Percentiles rank a stretch among this genome's conserved stretches.
These are phyloP conservation scores for Gastrodia elata DNA, from an alignment of 106 monocot genomes.

Conservation along the genomic window DNA sequence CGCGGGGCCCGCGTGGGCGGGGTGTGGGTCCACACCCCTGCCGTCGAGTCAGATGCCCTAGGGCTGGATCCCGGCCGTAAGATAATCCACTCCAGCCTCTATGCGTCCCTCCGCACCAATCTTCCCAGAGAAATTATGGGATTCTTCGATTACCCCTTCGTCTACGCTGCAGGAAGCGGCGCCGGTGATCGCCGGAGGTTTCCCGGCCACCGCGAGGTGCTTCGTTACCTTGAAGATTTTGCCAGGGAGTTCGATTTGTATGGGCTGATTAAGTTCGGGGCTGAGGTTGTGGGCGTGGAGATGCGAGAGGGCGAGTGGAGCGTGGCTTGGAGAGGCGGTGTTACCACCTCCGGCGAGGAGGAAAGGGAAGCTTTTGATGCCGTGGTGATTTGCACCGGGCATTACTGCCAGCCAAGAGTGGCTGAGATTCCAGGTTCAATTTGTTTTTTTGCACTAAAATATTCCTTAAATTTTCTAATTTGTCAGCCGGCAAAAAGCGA, in stretches of 20 bases:
- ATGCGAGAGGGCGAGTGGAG: constrained; percentile 44
- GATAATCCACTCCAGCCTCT: constrained; percentile 67
- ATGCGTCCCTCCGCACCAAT: constrained; percentile 81
- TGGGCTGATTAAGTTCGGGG: constrained; percentile 41
- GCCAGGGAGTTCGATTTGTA: constrained; percentile 49
- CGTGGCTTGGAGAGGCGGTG: constrained; percentile 35
- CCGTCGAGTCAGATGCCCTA: constrained; percentile 54
- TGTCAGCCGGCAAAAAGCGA: too few species aligned
- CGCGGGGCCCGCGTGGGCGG: constrained; percentile 51
- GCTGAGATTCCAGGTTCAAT: constrained; percentile 89
- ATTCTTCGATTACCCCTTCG: constrained; percentile 83
- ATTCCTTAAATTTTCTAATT: too few species aligned
- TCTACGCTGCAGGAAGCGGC: constrained; percentile 5
- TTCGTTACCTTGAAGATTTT: constrained; percentile 72
- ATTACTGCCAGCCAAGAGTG: constrained; percentile 61
- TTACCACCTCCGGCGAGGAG: neutral
- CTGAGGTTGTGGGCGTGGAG: constrained; percentile 63
- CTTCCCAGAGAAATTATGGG: constrained; percentile 90
- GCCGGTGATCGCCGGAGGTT: constrained; percentile 44
- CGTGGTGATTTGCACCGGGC: constrained; percentile 87
- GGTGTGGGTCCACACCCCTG: constrained; percentile 76
- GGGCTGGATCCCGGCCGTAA: constrained; percentile 31
- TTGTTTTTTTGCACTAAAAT: too few species aligned
- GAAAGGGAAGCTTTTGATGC: constrained; percentile 62
- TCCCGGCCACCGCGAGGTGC: constrained; percentile 69